These are phyloP conservation scores for Aspergillus carbonarius DNA, from an alignment of 2,329 filamentous ascomycete genomes.

Conservation along the genomic window DNA sequence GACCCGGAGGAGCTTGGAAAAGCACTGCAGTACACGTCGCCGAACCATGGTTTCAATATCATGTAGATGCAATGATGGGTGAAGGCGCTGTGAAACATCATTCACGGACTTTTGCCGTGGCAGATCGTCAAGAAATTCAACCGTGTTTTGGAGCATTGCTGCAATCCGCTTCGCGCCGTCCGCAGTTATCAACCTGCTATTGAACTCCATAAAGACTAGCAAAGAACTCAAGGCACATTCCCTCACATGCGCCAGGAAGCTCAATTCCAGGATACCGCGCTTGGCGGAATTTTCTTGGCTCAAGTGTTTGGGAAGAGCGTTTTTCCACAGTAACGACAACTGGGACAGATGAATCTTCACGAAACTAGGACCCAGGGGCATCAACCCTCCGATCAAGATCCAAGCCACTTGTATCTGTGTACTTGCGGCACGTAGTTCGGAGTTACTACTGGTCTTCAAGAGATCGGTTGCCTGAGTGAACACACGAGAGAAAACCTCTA, in stretches of 20 bases:
- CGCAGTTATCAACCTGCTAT: conserved; percentile 83
- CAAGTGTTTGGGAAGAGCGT: conserved; percentile 90
- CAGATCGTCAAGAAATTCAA: conserved; percentile 80
- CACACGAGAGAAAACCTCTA: conserved; percentile 91
- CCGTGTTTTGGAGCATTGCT: conserved; percentile 92
- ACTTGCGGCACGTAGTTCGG: conserved; percentile 83
- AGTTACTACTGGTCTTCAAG: conserved; percentile 87
- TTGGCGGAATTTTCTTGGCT: conserved; percentile 86
- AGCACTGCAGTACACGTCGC: conserved; percentile 89
- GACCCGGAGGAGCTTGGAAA: conserved; percentile 83
- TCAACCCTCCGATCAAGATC: conserved; percentile 93
- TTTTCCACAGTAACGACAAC: conserved; percentile 92
- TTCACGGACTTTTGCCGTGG: conserved; percentile 82
- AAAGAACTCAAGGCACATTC: conserved; percentile 93
- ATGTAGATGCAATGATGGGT: conserved; percentile 80
- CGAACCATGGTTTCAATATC: conserved; percentile 94
- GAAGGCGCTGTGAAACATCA: conserved; percentile 79
- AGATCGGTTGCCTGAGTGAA: conserved; percentile 88
- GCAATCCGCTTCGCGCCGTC: conserved; percentile 93
- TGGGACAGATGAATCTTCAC: conserved; percentile 98
- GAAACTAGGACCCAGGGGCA: conserved; percentile 96
- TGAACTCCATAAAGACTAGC: conserved; percentile 88
- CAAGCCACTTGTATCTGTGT: conserved; percentile 97
- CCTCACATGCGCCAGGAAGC: conserved; percentile 88
- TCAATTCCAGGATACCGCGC: conserved; percentile 81